These are phyloP conservation scores for Salix purpurea DNA, from an alignment of 345 rosid species.

Conservation along the genomic window DNA sequence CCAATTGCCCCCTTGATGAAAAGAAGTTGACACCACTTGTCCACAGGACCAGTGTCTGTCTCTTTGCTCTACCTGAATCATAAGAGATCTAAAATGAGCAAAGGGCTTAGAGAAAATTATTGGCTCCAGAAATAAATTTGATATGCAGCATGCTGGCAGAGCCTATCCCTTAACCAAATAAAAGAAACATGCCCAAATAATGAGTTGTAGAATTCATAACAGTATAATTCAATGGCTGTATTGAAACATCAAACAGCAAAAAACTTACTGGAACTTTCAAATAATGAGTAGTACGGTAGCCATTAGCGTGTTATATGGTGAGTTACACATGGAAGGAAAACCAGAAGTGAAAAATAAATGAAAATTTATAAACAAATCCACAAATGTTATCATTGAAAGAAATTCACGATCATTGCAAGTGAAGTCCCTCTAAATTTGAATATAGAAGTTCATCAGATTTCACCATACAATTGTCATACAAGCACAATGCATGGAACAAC, in stretches of 20 bases:
- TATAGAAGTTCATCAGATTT: background rate
- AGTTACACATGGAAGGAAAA: background rate
- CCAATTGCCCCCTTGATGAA: background rate
- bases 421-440: background rate
- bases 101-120: background rate
- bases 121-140: background rate
- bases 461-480: background rate
- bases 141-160: background rate
- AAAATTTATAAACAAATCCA: too few species aligned
- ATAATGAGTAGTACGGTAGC: background rate
- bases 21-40: background rate
- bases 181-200: background rate
- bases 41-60: background rate
- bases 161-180: background rate
- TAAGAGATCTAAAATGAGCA: background rate
- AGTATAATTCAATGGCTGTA: background rate
- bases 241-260: background rate
- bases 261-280: background rate
- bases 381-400: too few species aligned
- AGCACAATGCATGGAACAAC: conserved; percentile 4
- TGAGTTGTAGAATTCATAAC: too few species aligned
- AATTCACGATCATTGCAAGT: too few species aligned
- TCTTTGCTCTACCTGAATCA: background rate
- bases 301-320: background rate
- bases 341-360: background rate